Percentiles rank a stretch among this genome's conserved stretches.
phyloP scores from a whole-genome alignment of 441 rosid genomes.

The Euphorbia schlechtendalii region DNA sequence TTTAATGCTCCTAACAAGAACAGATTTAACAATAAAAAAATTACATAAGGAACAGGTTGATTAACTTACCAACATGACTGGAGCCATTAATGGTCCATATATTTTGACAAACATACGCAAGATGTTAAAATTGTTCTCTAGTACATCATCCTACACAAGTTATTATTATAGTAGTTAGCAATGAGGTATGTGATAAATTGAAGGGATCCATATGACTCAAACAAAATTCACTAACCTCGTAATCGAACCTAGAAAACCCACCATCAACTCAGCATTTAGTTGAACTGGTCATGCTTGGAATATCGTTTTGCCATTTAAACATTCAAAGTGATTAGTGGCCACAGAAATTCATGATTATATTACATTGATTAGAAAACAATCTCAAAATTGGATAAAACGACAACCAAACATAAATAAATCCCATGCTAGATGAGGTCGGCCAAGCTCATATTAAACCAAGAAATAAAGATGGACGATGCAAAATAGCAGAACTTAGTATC shows the following conservation, averaged over 20 bases:
- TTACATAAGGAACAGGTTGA: not conserved
- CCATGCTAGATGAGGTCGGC: too few relatives aligned
- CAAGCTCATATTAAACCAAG: too few relatives aligned
- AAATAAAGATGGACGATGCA: too few relatives aligned
- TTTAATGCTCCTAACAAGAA: not conserved
- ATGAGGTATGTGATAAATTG: constrained; percentile 3
- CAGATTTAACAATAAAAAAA: not conserved
- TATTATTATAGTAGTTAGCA: constrained; percentile 13
- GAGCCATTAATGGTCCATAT: constrained; percentile 61
- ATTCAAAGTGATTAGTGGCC: constrained; percentile 21
- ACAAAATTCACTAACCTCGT: constrained; percentile 47
- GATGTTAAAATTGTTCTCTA: constrained; percentile 71
- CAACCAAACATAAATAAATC: too few relatives aligned
- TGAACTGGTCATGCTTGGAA: constrained; percentile 25
- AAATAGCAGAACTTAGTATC: too few relatives aligned
- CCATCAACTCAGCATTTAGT: constrained; percentile 16
- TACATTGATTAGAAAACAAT: too few relatives aligned
- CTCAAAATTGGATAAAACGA: too few relatives aligned
- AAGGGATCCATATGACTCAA: constrained; percentile 3
- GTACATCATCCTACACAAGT: constrained; percentile 60
- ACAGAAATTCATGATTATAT: not conserved
- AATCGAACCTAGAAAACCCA: constrained; percentile 59
- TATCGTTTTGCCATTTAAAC: constrained; percentile 14
- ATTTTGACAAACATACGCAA: constrained; percentile 74
- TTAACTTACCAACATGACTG: constrained; percentile 55